Evolutionary conservation across 2,329 filamentous ascomycete genomes (phyloP), one percentile per base, ranked within the genome.

Genomic region (Hypoxylon sp.): DNA sequence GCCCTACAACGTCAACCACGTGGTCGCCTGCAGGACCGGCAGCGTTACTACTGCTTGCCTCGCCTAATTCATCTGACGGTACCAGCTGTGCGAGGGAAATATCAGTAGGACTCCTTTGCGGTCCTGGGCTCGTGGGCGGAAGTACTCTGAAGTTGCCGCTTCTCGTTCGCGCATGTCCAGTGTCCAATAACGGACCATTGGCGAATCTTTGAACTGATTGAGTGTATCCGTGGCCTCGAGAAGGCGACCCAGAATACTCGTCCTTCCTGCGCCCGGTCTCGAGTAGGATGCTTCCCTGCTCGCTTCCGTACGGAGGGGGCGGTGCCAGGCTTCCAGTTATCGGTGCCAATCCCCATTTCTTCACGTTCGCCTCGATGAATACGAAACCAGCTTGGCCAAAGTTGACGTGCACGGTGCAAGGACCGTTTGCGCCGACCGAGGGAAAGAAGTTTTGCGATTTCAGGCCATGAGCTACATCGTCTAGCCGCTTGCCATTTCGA

Each of bases 321-420:
- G 95, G 95, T 23, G 95, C 95, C 58, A 99, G 82, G 70, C 92
- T 97, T 57, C 95, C 95, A 1, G 92, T 97, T 84, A 96, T 96
- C 4, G 95, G 95, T 43, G 95, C 95, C 52, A 99, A 80, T 1
- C 95, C 95, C 95, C 95, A 99, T 81, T 98, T 99, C 86, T 99
- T 99, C 59, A 99, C 95, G 70, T 99, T 99, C 61, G 94, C 95
- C 77, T 99, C 95, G 68, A 99, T 98, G 72, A 98, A 99, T 45
- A 99, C 95, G 72, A 98, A 99, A 27, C 95, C 95, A 71, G 95
- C 91, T 74, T 99, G 95, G 6, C 95, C 95, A 73, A 99, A 96
- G 74, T 99, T 99, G 72, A 98, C 95, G 73, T 99, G 94, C 1
- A 99, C 86, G 26, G 88, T 88, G 69, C 91, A 93, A 13, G 95